Percentiles rank a stretch among this genome's conserved stretches.
These are phyloP conservation scores for Ceratopteris richardii DNA, from an alignment of 75 land plant species.

Conservation along the genomic window DNA sequence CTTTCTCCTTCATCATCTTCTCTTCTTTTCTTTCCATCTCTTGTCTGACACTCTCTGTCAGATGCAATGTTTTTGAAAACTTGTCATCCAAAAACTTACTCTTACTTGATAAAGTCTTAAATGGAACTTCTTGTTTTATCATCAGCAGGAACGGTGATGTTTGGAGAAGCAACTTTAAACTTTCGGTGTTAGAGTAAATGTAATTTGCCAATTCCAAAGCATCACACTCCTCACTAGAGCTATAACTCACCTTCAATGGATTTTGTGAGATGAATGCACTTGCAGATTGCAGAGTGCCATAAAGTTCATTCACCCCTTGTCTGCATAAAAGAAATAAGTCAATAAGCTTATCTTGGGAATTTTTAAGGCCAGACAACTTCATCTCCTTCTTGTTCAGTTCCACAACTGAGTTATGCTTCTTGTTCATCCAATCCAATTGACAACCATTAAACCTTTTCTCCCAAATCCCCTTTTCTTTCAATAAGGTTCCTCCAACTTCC, in stretches of 20 bases:
- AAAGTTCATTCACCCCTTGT: neutral
- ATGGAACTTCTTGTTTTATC: neutral
- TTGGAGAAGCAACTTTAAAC: no score
- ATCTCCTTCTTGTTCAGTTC: neutral
- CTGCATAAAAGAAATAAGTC: neutral
- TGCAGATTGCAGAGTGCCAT: neutral
- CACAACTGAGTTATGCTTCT: neutral
- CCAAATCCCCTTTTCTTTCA: neutral
- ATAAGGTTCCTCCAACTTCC: neutral
- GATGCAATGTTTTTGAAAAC: neutral
- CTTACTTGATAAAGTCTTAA: no score
- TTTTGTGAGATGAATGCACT: neutral
- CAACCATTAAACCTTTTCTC: neutral
- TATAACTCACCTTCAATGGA: no score
- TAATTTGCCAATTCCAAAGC: no score
- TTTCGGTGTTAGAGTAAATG: no score
- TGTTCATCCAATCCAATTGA: neutral
- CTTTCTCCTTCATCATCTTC: neutral
- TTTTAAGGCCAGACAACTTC: neutral
- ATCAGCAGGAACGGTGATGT: neutral
- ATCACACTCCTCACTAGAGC: no score
- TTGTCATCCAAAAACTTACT: neutral
- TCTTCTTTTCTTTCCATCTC: neutral
- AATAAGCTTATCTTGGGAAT: neutral
- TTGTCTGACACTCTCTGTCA: neutral